Base-by-base conservation (phyloP, 2,329 filamentous ascomycete genomes). In the Dryadomyces quercivorus region DNA sequence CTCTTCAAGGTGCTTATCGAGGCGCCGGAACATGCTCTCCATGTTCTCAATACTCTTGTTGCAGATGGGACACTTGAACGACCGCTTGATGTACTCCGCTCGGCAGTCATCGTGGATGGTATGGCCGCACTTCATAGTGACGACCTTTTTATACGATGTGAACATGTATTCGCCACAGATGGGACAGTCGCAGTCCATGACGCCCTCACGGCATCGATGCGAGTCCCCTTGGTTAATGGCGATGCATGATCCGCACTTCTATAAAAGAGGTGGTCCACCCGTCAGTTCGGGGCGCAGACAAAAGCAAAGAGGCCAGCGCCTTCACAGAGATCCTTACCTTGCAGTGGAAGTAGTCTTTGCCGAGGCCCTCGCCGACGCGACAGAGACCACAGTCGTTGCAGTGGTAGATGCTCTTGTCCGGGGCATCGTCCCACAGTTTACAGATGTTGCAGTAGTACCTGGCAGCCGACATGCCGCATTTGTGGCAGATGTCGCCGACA, bases 121-220 rank as follows among this genome's bases (percentile, higher is more conserved):
- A 67, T 98, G 93, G 2, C 93, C 93, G 67, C 93, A 98, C 43
- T 82, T 81, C 86, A 98, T 93, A 64, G 95, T 94, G 21, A 95
- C 89, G 8, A 97, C 90, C 0, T 87, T 84, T 54, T 84, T 82
- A 2, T 88, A 86, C 9, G 92, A 95, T 2, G 87, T 94, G 67
- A 97, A 97, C 75, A 98, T 87, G 66, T 95, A 95, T 57, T 96
- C 91, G 59, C 91, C 86, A 68, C 93, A 98, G 55, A 98, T 95
- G 5, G 93, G 93, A 67, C 93, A 98, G 65, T 97, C 86, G 65
- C 90, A 95, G 65, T 98, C 91, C 36, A 89, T 95, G 9, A 90
- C 91, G 50, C 89, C 81, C 68, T 97, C 93, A 61, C 97, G 92
- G 65, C 93, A 98, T 61, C 88, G 90, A 72, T 98, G 93, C 7